Percentiles rank a stretch among this genome's conserved stretches.
phyloP scores from a whole-genome alignment of 2,329 filamentous ascomycete genomes.

The Colletotrichum viniferum region DNA sequence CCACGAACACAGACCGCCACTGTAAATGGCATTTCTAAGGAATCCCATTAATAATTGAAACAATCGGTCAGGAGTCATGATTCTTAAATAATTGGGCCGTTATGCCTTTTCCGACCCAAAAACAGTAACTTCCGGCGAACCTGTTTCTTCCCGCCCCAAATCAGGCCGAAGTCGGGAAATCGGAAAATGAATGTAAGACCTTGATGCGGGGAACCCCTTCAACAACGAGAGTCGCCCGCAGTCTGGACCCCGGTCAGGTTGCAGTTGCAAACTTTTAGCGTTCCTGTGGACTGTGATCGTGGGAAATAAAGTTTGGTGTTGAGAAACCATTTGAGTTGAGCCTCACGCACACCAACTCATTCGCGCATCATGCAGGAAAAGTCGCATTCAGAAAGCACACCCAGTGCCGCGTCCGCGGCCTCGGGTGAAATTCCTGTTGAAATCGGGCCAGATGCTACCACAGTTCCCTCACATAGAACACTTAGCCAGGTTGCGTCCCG shows the following conservation, averaged over 20 bases:
- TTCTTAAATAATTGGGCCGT: not conserved
- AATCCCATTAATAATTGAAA: not conserved
- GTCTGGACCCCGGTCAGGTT: not conserved
- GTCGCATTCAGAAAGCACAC: not conserved
- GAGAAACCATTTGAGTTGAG: not conserved
- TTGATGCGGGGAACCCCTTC: not conserved
- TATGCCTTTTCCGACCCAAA: not conserved
- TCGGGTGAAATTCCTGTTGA: not conserved
- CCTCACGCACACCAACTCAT: not conserved
- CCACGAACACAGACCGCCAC: not conserved
- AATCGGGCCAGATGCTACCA: not conserved
- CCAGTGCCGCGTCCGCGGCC: not conserved
- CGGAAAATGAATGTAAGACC: not conserved
- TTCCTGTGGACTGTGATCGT: not conserved
- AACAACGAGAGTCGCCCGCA: not conserved
- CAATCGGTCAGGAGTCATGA: not conserved
- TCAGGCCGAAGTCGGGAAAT: not conserved
- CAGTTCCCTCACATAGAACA: not conserved
- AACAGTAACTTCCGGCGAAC: not conserved
- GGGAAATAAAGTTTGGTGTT: not conserved
- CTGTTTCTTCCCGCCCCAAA: not conserved
- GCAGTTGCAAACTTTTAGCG: not conserved
- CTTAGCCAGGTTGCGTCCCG: conserved; percentile 45
- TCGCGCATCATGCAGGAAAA: not conserved
- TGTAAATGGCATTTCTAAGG: not conserved